Evolutionary conservation across 257 asterid genomes (phyloP).

Genomic region (Gentiana dahurica): DNA sequence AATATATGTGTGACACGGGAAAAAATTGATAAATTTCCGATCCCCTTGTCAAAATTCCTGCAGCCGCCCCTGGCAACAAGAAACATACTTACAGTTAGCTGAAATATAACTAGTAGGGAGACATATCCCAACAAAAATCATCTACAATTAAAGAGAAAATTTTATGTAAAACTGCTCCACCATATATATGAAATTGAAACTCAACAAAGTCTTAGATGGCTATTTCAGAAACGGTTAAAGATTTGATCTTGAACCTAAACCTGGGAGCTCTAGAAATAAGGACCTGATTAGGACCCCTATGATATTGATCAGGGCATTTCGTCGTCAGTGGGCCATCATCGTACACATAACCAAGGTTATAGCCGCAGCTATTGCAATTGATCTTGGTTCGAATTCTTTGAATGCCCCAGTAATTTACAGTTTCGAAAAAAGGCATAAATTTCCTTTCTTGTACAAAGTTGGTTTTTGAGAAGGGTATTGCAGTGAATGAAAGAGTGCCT

Average conservation of each 20-base stretch:
- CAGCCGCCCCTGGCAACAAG: too few relatives aligned
- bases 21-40: too few relatives aligned
- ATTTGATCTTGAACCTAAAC: conserved; percentile 68
- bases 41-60: too few relatives aligned
- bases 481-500: conserved; percentile 59
- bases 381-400: conserved; percentile 72
- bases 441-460: conserved; percentile 62
- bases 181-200: not conserved
- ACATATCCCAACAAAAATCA: too few relatives aligned
- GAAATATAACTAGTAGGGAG: too few relatives aligned
- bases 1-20: too few relatives aligned
- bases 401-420: conserved; percentile 82
- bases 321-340: conserved; percentile 87
- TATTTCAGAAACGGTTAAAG: conserved; percentile 36
- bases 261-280: conserved; percentile 68
- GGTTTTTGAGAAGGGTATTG: conserved; percentile 60
- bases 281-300: conserved; percentile 79
- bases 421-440: conserved; percentile 75
- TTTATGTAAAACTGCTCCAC: not conserved
- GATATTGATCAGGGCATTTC: conserved; percentile 57
- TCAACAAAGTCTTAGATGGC: conserved; percentile 10
- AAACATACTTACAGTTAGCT: not conserved
- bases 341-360: conserved; percentile 58
- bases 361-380: conserved; percentile 61
- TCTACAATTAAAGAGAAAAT: too few relatives aligned